Evolutionary conservation across 129 eudicot species (phyloP).

Genomic region (Saussurea involucrata): DNA sequence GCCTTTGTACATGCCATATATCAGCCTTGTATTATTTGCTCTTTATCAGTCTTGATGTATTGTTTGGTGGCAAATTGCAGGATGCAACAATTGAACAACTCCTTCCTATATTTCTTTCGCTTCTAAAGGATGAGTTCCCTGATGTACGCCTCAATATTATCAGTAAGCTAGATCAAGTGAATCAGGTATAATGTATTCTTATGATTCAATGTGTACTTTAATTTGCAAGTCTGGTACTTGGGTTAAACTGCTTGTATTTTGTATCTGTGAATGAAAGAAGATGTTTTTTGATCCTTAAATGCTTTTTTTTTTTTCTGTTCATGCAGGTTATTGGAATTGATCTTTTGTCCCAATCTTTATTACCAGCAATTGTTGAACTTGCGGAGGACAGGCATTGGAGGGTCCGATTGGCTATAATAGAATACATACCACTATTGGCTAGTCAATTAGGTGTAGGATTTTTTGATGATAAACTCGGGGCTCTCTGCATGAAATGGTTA

Average conservation of each 20-base stretch:
- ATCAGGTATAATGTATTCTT: slow-evolving; percentile 52
- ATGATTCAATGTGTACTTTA: neutral
- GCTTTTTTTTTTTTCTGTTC: too few relatives aligned
- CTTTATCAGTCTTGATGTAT: neutral
- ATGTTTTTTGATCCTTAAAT: too few relatives aligned
- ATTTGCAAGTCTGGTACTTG: neutral
- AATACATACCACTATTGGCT: slow-evolving; percentile 88
- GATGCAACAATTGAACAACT: slow-evolving; percentile 95
- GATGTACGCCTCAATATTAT: slow-evolving; percentile 94
- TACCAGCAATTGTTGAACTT: slow-evolving; percentile 94
- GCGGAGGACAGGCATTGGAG: slow-evolving; percentile 98
- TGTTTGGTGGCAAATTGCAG: slow-evolving; percentile 39
- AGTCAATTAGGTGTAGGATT: slow-evolving; percentile 93
- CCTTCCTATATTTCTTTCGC: slow-evolving; percentile 91
- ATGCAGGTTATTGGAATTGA: slow-evolving; percentile 93
- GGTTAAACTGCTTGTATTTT: too few relatives aligned
- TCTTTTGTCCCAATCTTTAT: slow-evolving; percentile 81
- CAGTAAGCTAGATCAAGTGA: slow-evolving; percentile 96
- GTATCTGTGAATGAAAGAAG: too few relatives aligned
- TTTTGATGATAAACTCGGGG: slow-evolving; percentile 91
- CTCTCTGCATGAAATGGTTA: slow-evolving; percentile 97
- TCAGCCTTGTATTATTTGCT: neutral
- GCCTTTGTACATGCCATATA: too few relatives aligned
- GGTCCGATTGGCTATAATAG: slow-evolving; percentile 89
- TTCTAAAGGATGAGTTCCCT: slow-evolving; percentile 90